Conservation (phyloP, 257 asterid genomes). For the Salvia miltiorrhiza region DNA sequence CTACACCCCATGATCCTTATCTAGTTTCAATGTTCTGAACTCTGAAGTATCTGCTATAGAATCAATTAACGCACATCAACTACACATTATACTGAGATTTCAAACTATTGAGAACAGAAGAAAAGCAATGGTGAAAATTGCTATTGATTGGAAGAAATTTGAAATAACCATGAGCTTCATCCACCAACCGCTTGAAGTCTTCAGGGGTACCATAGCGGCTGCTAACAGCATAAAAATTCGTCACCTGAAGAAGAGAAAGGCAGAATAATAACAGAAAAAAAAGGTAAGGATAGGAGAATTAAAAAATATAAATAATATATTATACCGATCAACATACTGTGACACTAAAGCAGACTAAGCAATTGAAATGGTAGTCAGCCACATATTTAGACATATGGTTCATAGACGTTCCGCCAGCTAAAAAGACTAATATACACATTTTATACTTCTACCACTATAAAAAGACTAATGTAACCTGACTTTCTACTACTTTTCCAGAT, state of each 20-base stretch:
- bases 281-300: neutral
- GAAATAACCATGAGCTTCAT: slow-evolving; percentile 89
- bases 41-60: neutral
- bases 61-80: slow-evolving; percentile 15
- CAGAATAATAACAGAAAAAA: slow-evolving; percentile 14
- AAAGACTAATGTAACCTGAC: neutral
- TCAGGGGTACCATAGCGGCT: slow-evolving; percentile 99
- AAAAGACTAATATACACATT: neutral
- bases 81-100: neutral
- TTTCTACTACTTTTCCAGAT: neutral
- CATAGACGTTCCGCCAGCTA: neutral
- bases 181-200: slow-evolving; percentile 91
- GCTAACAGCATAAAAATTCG: slow-evolving; percentile 91
- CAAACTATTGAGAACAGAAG: slow-evolving; percentile 15
- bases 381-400: neutral
- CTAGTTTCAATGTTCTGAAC: neutral
- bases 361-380: neutral
- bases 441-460: neutral
- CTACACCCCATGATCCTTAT: neutral
- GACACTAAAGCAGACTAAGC: slow-evolving; percentile 6
- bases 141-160: slow-evolving; percentile 8
- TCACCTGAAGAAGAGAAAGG: slow-evolving; percentile 56
- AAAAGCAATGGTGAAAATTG: slow-evolving; percentile 13
- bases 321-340: slow-evolving; percentile 6
- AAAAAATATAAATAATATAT: neutral